A percentile compares a stretch with the other conserved stretches of the same genome.
Evolutionary conservation across 805 yeast genomes (phyloP).

Genomic region (Candida tallmaniae): DNA sequence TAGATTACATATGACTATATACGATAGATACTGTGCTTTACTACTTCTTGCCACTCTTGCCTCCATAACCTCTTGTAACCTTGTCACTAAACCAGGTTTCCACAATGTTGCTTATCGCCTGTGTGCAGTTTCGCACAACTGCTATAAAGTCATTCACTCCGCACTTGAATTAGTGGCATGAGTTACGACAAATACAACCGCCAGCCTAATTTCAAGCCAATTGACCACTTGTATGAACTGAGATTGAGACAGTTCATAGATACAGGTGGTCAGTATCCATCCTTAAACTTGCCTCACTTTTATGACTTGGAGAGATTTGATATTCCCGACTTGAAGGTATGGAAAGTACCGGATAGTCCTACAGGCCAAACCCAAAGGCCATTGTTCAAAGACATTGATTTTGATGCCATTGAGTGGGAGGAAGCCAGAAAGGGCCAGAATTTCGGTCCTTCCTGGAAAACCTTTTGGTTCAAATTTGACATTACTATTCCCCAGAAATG

Average conservation of each 20-base stretch:
- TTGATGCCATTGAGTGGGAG: conserved; percentile 44
- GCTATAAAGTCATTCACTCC: too few relatives aligned
- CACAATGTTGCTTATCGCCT: background rate
- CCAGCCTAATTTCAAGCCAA: conserved; percentile 70
- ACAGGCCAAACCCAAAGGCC: conserved; percentile 54
- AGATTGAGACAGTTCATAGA: conserved; percentile 74
- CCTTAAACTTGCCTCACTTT: conserved; percentile 75
- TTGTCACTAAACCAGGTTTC: too few relatives aligned
- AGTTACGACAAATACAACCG: conserved; percentile 16
- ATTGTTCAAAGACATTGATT: conserved; percentile 51
- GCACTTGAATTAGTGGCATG: too few relatives aligned
- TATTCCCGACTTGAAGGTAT: conserved; percentile 49
- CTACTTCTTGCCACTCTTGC: too few relatives aligned
- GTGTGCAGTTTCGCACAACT: background rate
- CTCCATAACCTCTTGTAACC: too few relatives aligned
- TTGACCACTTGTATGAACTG: conserved; percentile 66
- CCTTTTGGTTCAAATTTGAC: conserved; percentile 84
- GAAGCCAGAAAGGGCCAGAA: conserved; percentile 63
- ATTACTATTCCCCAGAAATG: conserved; percentile 62
- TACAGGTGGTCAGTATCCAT: conserved; percentile 65
- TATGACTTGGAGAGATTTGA: conserved; percentile 61
- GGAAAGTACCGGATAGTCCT: conserved; percentile 62
- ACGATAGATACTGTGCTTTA: too few relatives aligned
- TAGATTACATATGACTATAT: too few relatives aligned
- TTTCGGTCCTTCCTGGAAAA: conserved; percentile 96